Evolutionary conservation across 768 basidiomycete genomes (phyloP), one percentile per base, ranked within the genome.

Genomic region (Kwoniella sp.): DNA sequence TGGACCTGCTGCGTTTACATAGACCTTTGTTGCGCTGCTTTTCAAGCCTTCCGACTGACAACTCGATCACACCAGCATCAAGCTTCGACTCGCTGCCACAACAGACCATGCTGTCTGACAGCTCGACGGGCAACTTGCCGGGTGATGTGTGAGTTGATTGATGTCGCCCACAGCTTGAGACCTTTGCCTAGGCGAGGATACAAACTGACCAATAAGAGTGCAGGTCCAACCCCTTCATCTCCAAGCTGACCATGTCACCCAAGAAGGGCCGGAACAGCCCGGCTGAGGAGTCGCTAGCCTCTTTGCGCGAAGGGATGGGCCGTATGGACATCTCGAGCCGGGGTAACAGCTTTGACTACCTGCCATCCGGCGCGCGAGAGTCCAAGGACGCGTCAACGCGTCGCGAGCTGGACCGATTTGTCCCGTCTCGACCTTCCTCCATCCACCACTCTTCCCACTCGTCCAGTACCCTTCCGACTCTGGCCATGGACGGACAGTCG

Each of bases 211-310:
- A 5, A 22, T 9, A 22, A 20, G 25, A 43, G 41, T 12, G 19
- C 48, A 69, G 67, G 19, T 34, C 64, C 5, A 69, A 69, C 38
- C 67, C 67, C 1, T 66, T 69, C 59, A 50, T 69, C 28, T 17
- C 44, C 19, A 63, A 64, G 34, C 17, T 50, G 20, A 26, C 61
- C 33, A 12, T 38, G 9, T 63, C 61, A 22, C 67, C 67, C n/a
- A 20, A 32, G 25, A 61, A 59, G 34, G 43, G 46, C 10, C 37
- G 50, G 5, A 20, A 41, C 6, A 41, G 52, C 4, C 51, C 56
- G 10, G 31, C 28, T 8, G 59, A 65, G 19, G 62, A 65, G 36
- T 43, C 53, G 10, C 57, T 64, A n/a, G 34, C 49, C 5, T 41
- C 59, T 6, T 29, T 70, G 25, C 17, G 65, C 15, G 68, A 70